phyloP scores from a whole-genome alignment of 1,284 basidiomycete species.

The Sanghuangporus weigelae region DNA sequence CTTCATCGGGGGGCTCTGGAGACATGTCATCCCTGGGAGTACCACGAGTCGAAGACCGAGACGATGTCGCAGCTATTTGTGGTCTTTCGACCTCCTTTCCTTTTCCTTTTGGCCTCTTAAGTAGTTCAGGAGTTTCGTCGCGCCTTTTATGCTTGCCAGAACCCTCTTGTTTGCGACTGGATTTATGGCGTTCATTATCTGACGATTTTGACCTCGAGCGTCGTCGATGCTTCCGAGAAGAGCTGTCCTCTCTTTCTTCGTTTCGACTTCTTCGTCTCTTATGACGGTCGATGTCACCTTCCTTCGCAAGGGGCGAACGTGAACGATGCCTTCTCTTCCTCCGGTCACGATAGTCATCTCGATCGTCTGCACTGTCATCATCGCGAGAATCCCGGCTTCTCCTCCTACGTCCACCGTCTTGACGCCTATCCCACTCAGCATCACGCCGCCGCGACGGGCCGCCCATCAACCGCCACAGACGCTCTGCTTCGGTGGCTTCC shows the following conservation, averaged over 20 bases:
- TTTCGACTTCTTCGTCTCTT: constrained; percentile 9
- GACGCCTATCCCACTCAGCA: constrained; percentile 29
- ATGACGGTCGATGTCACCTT: constrained; percentile 13
- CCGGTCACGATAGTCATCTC: constrained; percentile 27
- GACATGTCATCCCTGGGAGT: not conserved
- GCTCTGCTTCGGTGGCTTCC: constrained; percentile 63
- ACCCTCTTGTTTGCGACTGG: not conserved
- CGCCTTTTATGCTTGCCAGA: not conserved
- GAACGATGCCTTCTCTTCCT: constrained; percentile 25
- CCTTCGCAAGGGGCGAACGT: constrained; percentile 6
- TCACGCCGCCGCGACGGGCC: constrained; percentile 25
- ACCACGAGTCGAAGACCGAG: not conserved
- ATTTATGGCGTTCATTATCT: not conserved
- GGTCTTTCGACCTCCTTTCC: constrained; percentile 5
- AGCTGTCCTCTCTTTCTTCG: constrained; percentile 3
- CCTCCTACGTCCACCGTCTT: constrained; percentile 32
- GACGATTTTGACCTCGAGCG: constrained; percentile 9
- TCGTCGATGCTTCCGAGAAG: constrained; percentile 1
- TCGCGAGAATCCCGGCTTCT: constrained; percentile 27
- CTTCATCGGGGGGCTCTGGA: not conserved
- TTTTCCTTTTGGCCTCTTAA: constrained; percentile 1
- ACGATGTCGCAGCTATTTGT: not conserved
- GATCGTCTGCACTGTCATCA: constrained; percentile 36
- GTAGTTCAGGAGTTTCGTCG: not conserved
- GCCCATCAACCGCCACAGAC: constrained; percentile 40